Base-by-base conservation (phyloP, 169 alveolate genomes). In the Plasmodium knowlesi region DNA sequence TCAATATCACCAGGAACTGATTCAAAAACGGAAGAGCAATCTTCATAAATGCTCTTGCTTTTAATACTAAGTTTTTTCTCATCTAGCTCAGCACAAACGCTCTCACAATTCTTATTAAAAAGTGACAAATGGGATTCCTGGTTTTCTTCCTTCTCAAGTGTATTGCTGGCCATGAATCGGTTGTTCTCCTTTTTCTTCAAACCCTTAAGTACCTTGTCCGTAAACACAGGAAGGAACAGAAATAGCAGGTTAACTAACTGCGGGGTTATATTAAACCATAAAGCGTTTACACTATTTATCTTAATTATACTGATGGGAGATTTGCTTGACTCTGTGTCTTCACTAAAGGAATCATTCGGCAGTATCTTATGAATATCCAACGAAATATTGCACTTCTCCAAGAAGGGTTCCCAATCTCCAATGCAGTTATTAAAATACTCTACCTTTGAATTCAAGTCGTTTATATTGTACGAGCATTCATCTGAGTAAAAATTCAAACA, bases 381-480 rank as follows among this genome's bases (percentile, higher is more conserved):
- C 37, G 94, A 93, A 50, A 53, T 85, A 85, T 93, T 95, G 76
- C 96, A 95, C 37, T 95, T 92, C 79, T 96, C 98, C 50, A 96
- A 57, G 93, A 92, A 96, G 50, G 98, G 98, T 85, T 96, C 98
- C 98, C 98, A 96, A 57, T 96, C 98, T 67, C 98, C 98, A 19
- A 96, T 94, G 34, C 92, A 84, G n/a, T 96, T 94, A 88, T 96
- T 96, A 92, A 96, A 95, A 89, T 96, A 96, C 46, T 96, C 97
- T 37, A 96, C 76, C 39, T 96, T 86, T 22, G 96, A 88, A 30
- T 94, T 85, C 73, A 96, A 95, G 28, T 89, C 88, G 53, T 71
- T 86, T 46, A 86, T 57, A 80, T 50, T 82, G 83, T 84, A 76
- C 22, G 96, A 81, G 57, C 88, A 81, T 82, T 73, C 85, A 86